These are phyloP conservation scores for Sugiyamaella valdiviana DNA, from an alignment of 805 yeast genomes.

Conservation along the genomic window DNA sequence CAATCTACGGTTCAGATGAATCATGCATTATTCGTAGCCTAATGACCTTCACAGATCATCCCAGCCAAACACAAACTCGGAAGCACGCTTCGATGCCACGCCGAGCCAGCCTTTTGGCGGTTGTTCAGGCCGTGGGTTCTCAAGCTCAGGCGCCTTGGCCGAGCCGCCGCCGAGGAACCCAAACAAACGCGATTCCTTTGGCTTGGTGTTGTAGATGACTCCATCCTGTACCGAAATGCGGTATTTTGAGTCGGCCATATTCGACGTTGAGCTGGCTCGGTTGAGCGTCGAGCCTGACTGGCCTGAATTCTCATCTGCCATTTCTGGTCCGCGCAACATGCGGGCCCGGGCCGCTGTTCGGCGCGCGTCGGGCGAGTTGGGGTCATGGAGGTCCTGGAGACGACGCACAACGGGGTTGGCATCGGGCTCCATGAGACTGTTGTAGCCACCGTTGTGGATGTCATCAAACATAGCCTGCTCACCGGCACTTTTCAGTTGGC, in stretches of 20 bases:
- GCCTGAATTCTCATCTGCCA: constrained; percentile 15
- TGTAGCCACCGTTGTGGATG: constrained; percentile 3
- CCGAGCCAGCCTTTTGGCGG: constrained; percentile 27
- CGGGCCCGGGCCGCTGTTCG: not conserved
- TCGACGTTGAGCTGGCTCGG: constrained; percentile 15
- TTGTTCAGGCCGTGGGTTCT: not conserved
- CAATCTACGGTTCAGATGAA: too few species aligned
- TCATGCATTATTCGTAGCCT: too few species aligned
- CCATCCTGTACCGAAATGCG: constrained; percentile 14
- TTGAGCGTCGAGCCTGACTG: constrained; percentile 2
- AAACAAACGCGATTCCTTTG: constrained; percentile 3
- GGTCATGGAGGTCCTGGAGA: not conserved
- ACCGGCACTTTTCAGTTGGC: constrained; percentile 9
- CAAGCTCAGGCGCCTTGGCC: not conserved
- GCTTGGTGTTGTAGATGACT: constrained; percentile 24
- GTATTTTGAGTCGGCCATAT: not conserved
- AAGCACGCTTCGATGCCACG: constrained; percentile 32
- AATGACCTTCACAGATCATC: too few species aligned
- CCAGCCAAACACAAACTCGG: constrained; percentile 52
- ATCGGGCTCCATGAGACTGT: constrained; percentile 4
- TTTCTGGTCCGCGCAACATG: constrained; percentile 18
- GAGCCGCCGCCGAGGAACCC: not conserved
- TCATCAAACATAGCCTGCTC: constrained; percentile 13
- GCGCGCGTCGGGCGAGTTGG: not conserved
- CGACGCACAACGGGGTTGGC: not conserved